Conservation (phyloP, 1,139 yeast genomes). For the Saccharomycopsis hybrid region DNA sequence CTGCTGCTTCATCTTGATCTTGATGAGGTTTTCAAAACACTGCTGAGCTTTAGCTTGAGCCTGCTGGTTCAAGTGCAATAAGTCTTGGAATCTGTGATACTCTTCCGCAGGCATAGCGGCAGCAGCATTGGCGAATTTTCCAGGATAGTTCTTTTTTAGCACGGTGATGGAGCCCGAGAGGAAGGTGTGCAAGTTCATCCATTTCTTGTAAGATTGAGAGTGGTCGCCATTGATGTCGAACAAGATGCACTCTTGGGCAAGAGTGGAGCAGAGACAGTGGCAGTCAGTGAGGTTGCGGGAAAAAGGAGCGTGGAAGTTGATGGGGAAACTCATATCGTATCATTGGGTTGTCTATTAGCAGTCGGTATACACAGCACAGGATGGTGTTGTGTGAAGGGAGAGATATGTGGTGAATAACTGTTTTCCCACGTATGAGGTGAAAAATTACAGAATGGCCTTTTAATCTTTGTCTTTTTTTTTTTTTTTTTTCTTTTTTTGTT, state of each 20-base stretch:
- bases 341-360: not conserved
- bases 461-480: too few species aligned
- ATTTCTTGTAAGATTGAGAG: constrained; percentile 15
- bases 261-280: constrained; percentile 5
- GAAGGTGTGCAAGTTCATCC: constrained; percentile 19
- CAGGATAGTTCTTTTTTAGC: constrained; percentile 11
- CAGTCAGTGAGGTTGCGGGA: constrained; percentile 14
- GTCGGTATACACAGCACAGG: too few species aligned
- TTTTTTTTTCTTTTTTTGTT: too few species aligned
- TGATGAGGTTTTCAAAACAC: constrained; percentile 14
- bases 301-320: constrained; percentile 7
- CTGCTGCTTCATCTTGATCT: not conserved
- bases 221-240: constrained; percentile 13
- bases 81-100: constrained; percentile 1
- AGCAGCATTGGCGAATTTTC: not conserved
- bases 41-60: constrained; percentile 11
- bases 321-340: constrained; percentile 14
- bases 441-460: too few species aligned
- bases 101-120: not conserved
- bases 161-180: constrained; percentile 8
- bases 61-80: constrained; percentile 10
- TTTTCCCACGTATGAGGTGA: too few species aligned
- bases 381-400: too few species aligned
- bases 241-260: constrained; percentile 14
- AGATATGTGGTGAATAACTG: too few species aligned